phyloP scores from a whole-genome alignment of 352 stramenopile species.

The Peronospora tabacina region DNA sequence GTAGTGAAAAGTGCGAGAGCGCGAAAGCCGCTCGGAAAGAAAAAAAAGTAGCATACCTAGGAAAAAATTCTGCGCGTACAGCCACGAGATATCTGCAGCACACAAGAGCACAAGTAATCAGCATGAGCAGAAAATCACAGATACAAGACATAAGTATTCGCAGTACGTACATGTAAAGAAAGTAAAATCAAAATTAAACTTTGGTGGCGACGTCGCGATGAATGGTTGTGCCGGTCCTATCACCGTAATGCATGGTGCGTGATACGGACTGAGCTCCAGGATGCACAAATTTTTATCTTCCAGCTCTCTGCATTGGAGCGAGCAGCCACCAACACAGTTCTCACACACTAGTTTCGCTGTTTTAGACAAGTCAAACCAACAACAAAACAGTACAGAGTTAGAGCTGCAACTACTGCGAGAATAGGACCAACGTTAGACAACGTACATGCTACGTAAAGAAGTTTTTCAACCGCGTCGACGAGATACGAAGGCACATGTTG shows the following conservation, averaged over 20 bases:
- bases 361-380: not conserved
- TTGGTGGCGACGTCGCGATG: constrained; percentile 37
- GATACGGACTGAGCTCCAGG: constrained; percentile 63
- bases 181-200: constrained; percentile 41
- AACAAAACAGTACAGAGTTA: not conserved
- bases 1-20: constrained; percentile 77
- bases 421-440: constrained; percentile 4
- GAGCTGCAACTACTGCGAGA: not conserved
- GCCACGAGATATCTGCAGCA: constrained; percentile 47
- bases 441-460: constrained; percentile 44
- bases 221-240: constrained; percentile 45
- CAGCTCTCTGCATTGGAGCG: constrained; percentile 38
- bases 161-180: constrained; percentile 64
- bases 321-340: constrained; percentile 61
- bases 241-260: constrained; percentile 74
- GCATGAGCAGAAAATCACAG: not conserved
- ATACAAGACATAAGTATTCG: not conserved
- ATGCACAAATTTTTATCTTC: constrained; percentile 34
- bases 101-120: constrained; percentile 3
- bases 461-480: constrained; percentile 35
- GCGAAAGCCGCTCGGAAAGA: constrained; percentile 50
- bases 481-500: constrained; percentile 34
- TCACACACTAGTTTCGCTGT: constrained; percentile 59
- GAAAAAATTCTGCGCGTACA: constrained; percentile 72
- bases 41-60: constrained; percentile 64